Base-by-base conservation (phyloP, 2,329 filamentous ascomycete genomes). In the Fusarium xyrophilum region DNA sequence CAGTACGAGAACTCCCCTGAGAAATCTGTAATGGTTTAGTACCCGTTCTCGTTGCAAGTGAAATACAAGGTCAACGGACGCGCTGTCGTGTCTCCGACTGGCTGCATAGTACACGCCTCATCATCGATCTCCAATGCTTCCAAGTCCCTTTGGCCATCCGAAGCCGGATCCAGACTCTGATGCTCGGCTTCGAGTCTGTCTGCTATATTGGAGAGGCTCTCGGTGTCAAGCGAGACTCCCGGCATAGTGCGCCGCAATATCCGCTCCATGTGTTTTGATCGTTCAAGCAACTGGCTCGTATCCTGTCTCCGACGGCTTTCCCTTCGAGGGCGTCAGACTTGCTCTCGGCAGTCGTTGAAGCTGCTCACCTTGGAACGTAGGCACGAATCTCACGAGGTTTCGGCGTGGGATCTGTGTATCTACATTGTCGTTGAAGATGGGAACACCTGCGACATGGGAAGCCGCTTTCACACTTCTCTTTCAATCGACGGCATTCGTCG, bases 401-500 rank as follows among this genome's bases (percentile, higher is more conserved):
- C 3, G 54, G 54, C 14, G 35, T 14, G 2, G 44, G 54, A 21
- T 52, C 44, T 7, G 54, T 51, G 21, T 32, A 32, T 52, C 4
- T 56, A 17, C 54, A 56, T 40, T 7, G 33, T 3, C 54, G 33
- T 19, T 52, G 33, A 5, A 56, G 54, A 25, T 56, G 54, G 1
- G 54, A 56, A 3, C 54, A 56, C 7, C 54, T 33, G 13, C 54
- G 54, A 2, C 54, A 56, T 1, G 54, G 54, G 21, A 56, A 19
- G 21, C 44, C 54, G 17, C 54, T 23, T 15, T 56, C 54, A 3
- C 54, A 56, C 21, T 51, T 56, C 27, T 56, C 54, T 40, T 52
- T 56, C 44, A 56, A 27, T 33, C 54, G 54, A 40, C 44, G 54
- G 27, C 54, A 56, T 52, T 56, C 54, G 25, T 56, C 54, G 44